Evolutionary conservation across 2,329 filamentous ascomycete species (phyloP).

Genomic region (Penicillium sp.): DNA sequence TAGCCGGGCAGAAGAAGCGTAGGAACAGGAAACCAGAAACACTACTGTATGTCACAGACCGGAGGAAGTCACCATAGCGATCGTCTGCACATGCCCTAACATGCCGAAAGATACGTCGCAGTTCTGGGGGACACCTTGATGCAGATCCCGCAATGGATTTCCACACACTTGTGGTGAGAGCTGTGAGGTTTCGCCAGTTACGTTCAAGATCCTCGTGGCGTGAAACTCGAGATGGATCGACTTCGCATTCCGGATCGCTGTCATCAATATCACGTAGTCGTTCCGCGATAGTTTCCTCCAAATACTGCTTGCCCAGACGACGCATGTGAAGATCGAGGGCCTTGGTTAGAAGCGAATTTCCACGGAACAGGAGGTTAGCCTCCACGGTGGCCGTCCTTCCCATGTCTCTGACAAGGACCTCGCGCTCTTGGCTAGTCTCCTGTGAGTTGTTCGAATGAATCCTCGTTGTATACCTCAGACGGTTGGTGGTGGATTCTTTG

Average conservation of each 20-base stretch:
- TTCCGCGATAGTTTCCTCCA: conserved; percentile 81
- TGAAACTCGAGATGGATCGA: conserved; percentile 78
- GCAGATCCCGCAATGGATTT: conserved; percentile 75
- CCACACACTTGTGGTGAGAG: conserved; percentile 81
- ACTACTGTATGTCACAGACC: conserved; percentile 87
- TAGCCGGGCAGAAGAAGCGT: conserved; percentile 93
- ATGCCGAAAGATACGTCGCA: conserved; percentile 84
- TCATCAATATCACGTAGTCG: conserved; percentile 88
- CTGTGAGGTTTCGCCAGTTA: conserved; percentile 77
- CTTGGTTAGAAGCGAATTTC: conserved; percentile 91
- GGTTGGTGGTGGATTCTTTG: conserved; percentile 70
- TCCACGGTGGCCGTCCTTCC: conserved; percentile 68
- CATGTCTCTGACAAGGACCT: conserved; percentile 62
- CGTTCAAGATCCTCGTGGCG: conserved; percentile 69
- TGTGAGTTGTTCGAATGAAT: conserved; percentile 61
- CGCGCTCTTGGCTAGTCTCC: conserved; percentile 55
- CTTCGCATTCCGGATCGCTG: conserved; percentile 87
- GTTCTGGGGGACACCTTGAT: conserved; percentile 71
- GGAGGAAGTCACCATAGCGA: conserved; percentile 86
- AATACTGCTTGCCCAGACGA: conserved; percentile 84
- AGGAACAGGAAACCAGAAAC: conserved; percentile 94
- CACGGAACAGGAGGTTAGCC: conserved; percentile 90
- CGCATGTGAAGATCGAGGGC: conserved; percentile 95
- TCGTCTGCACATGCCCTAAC: conserved; percentile 90
- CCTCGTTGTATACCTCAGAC: conserved; percentile 61